A percentile compares a stretch with the other conserved stretches of the same genome.
These are phyloP conservation scores for Tricholoma bakamatsutake DNA, from an alignment of 768 basidiomycete species.

Conservation along the genomic window DNA sequence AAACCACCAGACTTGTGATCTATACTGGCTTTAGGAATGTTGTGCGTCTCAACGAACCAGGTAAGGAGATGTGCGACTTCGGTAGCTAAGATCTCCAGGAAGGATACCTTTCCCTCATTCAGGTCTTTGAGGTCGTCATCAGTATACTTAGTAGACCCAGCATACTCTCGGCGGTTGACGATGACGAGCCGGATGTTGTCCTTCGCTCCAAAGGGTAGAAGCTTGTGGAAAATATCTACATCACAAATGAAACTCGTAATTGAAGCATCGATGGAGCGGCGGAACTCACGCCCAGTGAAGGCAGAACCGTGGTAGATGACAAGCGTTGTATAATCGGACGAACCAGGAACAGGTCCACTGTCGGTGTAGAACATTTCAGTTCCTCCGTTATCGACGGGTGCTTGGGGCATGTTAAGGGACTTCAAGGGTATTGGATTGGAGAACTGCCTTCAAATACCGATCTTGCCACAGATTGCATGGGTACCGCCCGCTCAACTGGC, in stretches of 20 bases:
- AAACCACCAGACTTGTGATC: constrained; percentile 28
- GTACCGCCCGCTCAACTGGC: too few species aligned
- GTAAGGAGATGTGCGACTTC: constrained; percentile 23
- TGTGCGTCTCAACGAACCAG: constrained; percentile 19
- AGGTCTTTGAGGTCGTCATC: constrained; percentile 26
- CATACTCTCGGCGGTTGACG: constrained; percentile 28
- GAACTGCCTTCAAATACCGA: too few species aligned
- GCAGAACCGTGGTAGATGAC: constrained; percentile 28
- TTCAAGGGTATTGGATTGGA: too few species aligned
- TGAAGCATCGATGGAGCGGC: background rate
- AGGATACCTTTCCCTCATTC: constrained; percentile 15
- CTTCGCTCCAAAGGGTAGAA: constrained; percentile 17
- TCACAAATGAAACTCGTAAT: background rate
- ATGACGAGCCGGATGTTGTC: constrained; percentile 24
- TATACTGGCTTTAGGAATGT: constrained; percentile 18
- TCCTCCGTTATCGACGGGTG: background rate
- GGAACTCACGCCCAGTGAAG: constrained; percentile 27
- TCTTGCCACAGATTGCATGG: too few species aligned
- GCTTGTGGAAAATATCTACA: constrained; percentile 11
- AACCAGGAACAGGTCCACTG: constrained; percentile 24
- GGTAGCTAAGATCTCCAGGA: constrained; percentile 21
- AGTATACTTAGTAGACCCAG: constrained; percentile 25
- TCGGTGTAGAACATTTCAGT: constrained; percentile 27
- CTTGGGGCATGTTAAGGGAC: background rate
- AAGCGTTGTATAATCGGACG: constrained; percentile 29